Base-by-base conservation (phyloP, 352 stramenopile genomes). In the Phytophthora sp. region DNA sequence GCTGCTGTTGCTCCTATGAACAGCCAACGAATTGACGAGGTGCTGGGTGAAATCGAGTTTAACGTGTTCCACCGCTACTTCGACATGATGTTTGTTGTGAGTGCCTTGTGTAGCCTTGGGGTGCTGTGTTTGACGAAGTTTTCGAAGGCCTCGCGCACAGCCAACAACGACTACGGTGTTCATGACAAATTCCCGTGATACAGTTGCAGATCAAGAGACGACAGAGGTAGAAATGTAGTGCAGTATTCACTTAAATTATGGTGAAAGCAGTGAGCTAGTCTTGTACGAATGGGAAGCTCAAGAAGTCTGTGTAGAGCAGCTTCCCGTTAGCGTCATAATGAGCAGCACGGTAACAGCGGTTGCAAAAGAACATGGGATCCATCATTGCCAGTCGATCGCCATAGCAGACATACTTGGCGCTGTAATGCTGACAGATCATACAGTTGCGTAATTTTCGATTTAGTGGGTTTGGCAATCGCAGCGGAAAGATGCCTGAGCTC, bases 51-150 rank as follows among this genome's bases (percentile, higher is more conserved):
- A 52, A 92, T 95, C 42, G 74, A 93, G 66, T 95, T 93, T 39
- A 82, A 95, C 30, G 80, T 91, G 1, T 95, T 92, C 52, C 80
- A 92, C 60, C 79, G 82, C 20, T 95, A 91, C 63, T 93, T 93
- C 43, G 86, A 95, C 66, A 85, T 92, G 56, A 83, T 92, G 61
- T 95, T 95, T 39, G 86, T 95, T 4, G 63, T 93, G 9, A 95
- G 86, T 24, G 79, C 86, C 7, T 84, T 54, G 5, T 85, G 74
- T 54, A 92, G 84, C 52, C 66, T 92, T 9, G 77, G 66, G 3
- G 64, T 82, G 7, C 50, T 95, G 26, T 72, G 63, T 8, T 51
- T 92, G 7, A 82, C 89, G 38, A 91, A 92, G 51, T 92, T 87
- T 41, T 92, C 86, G 6, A 92, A 91, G 45, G 84, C 83, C 2